A percentile compares a stretch with the other conserved stretches of the same genome.
These are phyloP conservation scores for Lepraria neglecta DNA, from an alignment of 495 filamentous ascomycete species.

Conservation along the genomic window DNA sequence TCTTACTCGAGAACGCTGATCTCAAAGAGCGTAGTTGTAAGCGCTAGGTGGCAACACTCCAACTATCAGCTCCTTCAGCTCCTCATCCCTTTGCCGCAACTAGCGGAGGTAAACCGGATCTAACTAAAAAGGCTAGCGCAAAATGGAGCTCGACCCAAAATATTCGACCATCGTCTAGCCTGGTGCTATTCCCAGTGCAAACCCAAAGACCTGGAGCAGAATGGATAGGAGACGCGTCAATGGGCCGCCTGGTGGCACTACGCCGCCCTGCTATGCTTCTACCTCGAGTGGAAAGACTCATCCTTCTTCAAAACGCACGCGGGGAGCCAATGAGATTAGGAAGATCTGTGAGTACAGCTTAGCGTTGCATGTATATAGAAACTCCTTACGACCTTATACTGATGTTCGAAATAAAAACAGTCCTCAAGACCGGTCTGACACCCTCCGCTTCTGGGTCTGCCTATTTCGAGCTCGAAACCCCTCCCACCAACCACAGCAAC, in stretches of 20 bases:
- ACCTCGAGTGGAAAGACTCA: conserved; percentile 29
- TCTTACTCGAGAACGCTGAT: too few relatives aligned
- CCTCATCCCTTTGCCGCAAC: not conserved
- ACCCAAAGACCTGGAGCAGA: not conserved
- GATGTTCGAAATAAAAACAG: conserved; percentile 38
- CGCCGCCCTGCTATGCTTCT: conserved; percentile 61
- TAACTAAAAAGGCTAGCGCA: not conserved
- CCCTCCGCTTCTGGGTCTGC: conserved; percentile 92
- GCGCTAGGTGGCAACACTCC: not conserved
- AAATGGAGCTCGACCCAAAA: not conserved
- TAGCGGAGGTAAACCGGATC: not conserved
- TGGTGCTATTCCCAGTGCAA: not conserved
- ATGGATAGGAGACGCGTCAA: conserved; percentile 83
- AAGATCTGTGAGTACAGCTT: conserved; percentile 66
- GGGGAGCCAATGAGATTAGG: conserved; percentile 59
- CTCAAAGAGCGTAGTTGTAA: not conserved
- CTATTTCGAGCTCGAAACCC: conserved; percentile 76
- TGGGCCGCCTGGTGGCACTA: conserved; percentile 71
- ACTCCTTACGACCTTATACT: not conserved
- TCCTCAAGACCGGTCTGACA: conserved; percentile 83
- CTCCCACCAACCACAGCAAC: conserved; percentile 42
- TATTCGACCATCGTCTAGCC: not conserved
- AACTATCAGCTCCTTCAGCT: not conserved
- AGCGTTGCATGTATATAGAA: conserved; percentile 5
- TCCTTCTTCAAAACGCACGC: conserved; percentile 40